A percentile compares a stretch with the other conserved stretches of the same genome.
These are phyloP conservation scores for Neonectria faginata DNA, from an alignment of 2,329 filamentous ascomycete genomes.

Conservation along the genomic window DNA sequence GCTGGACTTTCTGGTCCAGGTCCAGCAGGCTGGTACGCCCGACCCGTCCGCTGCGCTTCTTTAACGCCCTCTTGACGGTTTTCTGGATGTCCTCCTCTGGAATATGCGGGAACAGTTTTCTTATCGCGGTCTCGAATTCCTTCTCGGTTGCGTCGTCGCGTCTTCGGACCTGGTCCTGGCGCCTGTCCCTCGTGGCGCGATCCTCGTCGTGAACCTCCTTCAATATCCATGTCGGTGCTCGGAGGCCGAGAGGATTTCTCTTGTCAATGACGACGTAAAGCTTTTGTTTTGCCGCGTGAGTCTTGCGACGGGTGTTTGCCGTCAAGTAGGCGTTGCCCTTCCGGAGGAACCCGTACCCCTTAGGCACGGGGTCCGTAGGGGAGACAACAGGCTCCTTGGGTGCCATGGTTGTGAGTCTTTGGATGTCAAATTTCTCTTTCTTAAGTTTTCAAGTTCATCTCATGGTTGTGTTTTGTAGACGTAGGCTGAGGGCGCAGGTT, in stretches of 20 bases:
- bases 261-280: conserved; percentile 16
- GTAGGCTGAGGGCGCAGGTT: background rate
- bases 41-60: conserved; percentile 23
- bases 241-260: conserved; percentile 1
- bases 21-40: conserved; percentile 14
- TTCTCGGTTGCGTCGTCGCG: conserved; percentile 16
- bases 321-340: conserved; percentile 21
- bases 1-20: conserved; percentile 13
- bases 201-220: conserved; percentile 16
- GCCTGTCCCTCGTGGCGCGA: conserved; percentile 11
- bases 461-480: background rate
- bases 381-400: conserved; percentile 12
- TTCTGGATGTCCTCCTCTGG: conserved; percentile 15
- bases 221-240: conserved; percentile 23
- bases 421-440: background rate
- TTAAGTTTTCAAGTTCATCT: no score
- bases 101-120: conserved; percentile 10
- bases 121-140: conserved; percentile 17
- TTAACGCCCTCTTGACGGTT: conserved; percentile 13
- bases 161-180: conserved; percentile 6
- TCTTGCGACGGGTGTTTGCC: conserved; percentile 19
- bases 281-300: conserved; percentile 11
- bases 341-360: conserved; percentile 21
- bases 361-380: conserved; percentile 13
- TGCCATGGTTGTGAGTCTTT: background rate